phyloP scores from a whole-genome alignment of 139 green algal genomes.

The Penium margaritaceum region DNA sequence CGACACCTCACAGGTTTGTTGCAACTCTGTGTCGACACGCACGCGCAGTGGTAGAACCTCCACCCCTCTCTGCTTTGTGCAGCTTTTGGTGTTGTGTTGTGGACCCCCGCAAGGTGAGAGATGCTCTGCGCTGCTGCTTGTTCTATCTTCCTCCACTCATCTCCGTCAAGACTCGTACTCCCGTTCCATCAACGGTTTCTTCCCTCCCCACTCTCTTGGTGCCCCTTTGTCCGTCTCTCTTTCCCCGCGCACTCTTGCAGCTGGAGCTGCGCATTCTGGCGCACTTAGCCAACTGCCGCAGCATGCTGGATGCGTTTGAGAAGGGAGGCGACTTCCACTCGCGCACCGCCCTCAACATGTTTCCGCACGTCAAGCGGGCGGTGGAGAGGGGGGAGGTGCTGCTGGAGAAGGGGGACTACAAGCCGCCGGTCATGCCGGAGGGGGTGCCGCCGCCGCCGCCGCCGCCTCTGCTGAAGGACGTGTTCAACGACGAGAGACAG shows the following conservation, averaged over 20 bases:
- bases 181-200: no score
- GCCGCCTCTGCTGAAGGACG: slow-evolving; percentile 51
- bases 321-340: slow-evolving; percentile 92
- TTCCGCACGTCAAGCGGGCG: slow-evolving; percentile 82
- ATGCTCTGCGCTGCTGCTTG: no score
- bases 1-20: no score
- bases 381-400: slow-evolving; percentile 62
- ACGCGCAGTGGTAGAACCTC: no score
- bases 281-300: slow-evolving; percentile 79
- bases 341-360: slow-evolving; percentile 90
- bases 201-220: background rate
- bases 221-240: no score
- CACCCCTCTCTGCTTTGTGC: no score
- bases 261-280: slow-evolving; percentile 94
- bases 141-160: no score
- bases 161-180: no score
- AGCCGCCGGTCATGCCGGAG: no score
- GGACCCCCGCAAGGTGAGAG: no score
- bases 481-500: slow-evolving; percentile 59
- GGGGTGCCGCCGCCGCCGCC: slow-evolving; percentile 1
- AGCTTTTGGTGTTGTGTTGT: no score
- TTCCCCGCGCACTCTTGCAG: slow-evolving; percentile 51
- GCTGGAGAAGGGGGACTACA: slow-evolving; percentile 51
- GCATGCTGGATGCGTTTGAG: slow-evolving; percentile 83
- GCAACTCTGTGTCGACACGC: no score